Evolutionary conservation across 768 basidiomycete genomes (phyloP).

Genomic region (Pisolithus albus): DNA sequence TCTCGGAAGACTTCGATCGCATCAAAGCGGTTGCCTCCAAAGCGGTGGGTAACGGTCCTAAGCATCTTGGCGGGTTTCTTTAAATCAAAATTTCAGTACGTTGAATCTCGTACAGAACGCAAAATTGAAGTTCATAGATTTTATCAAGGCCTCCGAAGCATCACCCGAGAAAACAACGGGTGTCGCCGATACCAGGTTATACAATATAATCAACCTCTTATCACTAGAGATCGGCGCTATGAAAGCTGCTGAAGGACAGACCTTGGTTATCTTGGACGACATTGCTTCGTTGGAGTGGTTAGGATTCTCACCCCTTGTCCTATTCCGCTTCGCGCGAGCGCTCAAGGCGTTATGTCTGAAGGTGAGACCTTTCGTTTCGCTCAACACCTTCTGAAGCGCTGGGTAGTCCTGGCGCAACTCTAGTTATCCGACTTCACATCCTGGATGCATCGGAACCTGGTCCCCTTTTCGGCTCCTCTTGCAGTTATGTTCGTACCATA

Average conservation of each 20-base stretch:
- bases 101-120: conserved; percentile 31
- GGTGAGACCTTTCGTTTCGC: conserved; percentile 28
- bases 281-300: conserved; percentile 66
- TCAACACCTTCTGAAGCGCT: not conserved
- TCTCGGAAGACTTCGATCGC: conserved; percentile 47
- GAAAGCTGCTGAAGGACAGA: conserved; percentile 7
- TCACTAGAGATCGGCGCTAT: conserved; percentile 18
- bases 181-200: conserved; percentile 16
- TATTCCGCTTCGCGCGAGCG: conserved; percentile 55
- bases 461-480: conserved; percentile 52
- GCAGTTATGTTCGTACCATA: conserved; percentile 59
- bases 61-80: not conserved
- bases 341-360: conserved; percentile 49
- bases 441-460: conserved; percentile 50
- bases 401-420: conserved; percentile 43
- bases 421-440: conserved; percentile 62
- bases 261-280: conserved; percentile 65
- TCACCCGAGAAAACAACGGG: conserved; percentile 5
- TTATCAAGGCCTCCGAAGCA: conserved; percentile 31
- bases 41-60: conserved; percentile 41
- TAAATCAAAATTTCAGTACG: conserved; percentile 20
- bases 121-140: conserved; percentile 50
- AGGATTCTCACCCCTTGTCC: conserved; percentile 45
- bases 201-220: conserved; percentile 32
- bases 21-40: conserved; percentile 62